These are phyloP conservation scores for Dendrobium chrysotoxum DNA, from an alignment of 106 monocot species.

Conservation along the genomic window DNA sequence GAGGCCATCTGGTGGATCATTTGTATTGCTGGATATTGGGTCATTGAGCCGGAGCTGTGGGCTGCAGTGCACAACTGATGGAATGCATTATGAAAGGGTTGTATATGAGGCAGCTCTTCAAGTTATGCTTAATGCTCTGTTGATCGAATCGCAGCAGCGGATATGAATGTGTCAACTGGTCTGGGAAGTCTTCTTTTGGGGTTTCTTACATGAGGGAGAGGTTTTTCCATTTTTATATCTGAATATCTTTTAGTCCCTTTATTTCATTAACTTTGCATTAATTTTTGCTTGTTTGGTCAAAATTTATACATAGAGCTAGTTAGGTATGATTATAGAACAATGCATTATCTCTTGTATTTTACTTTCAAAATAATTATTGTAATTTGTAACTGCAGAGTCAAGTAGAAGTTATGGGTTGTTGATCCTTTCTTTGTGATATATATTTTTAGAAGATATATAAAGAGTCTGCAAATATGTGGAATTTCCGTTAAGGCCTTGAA, in stretches of 20 bases:
- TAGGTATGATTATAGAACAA: background rate
- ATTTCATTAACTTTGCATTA: background rate
- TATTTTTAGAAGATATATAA: background rate
- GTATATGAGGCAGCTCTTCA: constrained; percentile 88
- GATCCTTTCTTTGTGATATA: background rate
- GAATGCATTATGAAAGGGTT: constrained; percentile 68
- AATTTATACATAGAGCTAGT: background rate
- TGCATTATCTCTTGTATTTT: background rate
- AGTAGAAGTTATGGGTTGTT: background rate
- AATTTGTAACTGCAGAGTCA: background rate
- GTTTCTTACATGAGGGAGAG: background rate
- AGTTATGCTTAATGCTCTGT: constrained; percentile 73
- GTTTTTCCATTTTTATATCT: background rate
- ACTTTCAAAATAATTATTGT: constrained; percentile 5
- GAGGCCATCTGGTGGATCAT: constrained; percentile 42
- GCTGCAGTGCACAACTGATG: constrained; percentile 59
- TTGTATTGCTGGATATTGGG: constrained; percentile 63
- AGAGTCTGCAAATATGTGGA: background rate
- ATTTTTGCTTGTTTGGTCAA: background rate
- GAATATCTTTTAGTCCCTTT: background rate
- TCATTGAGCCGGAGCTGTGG: constrained; percentile 57
- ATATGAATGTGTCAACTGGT: constrained; percentile 9
- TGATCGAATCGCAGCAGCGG: constrained; percentile 52
- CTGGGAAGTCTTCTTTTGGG: background rate
- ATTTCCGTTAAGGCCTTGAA: background rate